Evolutionary conservation across 805 yeast species (phyloP).

Genomic region (Saccharomyces eubayanus): DNA sequence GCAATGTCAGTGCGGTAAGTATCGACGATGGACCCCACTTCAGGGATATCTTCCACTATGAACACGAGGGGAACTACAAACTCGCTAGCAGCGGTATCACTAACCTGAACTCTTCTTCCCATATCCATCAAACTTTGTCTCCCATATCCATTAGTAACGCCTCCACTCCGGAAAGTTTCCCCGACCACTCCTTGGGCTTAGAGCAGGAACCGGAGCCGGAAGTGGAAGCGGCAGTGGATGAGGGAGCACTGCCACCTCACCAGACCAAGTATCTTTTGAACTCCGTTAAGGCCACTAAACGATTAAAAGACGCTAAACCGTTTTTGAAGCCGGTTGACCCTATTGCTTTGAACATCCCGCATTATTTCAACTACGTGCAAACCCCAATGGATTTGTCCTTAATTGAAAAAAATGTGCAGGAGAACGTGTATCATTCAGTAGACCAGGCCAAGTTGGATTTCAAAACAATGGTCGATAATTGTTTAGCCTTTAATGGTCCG

Average conservation of each 20-base stretch:
- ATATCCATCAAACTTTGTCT: not conserved
- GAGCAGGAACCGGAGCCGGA: constrained; percentile 1
- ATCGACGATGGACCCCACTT: not conserved
- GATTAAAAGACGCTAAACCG: constrained; percentile 88
- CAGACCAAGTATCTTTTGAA: constrained; percentile 74
- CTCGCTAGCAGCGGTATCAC: not conserved
- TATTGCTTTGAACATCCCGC: constrained; percentile 80
- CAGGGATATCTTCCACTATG: not conserved
- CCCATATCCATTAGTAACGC: not conserved
- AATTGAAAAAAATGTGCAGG: constrained; percentile 69
- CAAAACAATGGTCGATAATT: constrained; percentile 75
- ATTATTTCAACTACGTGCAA: constrained; percentile 72
- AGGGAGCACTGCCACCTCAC: constrained; percentile 58
- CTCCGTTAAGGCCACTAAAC: constrained; percentile 74
- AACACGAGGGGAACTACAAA: not conserved
- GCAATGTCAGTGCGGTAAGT: not conserved
- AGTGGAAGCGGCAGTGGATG: constrained; percentile 16
- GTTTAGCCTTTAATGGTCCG: constrained; percentile 78
- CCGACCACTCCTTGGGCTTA: not conserved
- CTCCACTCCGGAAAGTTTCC: not conserved
- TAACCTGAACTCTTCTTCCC: not conserved
- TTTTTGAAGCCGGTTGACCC: constrained; percentile 86
- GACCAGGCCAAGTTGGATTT: constrained; percentile 67
- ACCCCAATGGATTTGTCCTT: constrained; percentile 93
- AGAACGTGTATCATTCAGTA: constrained; percentile 63